phyloP scores from a whole-genome alignment of 2,329 filamentous ascomycete species.

The Leptoxyphium fumago region DNA sequence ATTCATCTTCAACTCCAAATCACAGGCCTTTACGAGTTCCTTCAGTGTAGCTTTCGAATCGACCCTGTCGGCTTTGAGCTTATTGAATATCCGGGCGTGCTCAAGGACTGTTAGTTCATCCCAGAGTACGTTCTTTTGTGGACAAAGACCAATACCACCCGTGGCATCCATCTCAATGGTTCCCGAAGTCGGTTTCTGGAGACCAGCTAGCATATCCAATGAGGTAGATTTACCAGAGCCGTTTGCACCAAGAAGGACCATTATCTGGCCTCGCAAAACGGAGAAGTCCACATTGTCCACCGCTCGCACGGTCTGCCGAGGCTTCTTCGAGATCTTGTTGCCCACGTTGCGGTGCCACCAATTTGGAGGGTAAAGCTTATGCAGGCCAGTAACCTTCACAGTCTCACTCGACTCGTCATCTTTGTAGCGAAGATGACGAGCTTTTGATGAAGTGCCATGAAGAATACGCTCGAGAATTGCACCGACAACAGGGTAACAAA shows the following conservation, averaged over 20 bases:
- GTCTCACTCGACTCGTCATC: conserved; percentile 6
- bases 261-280: conserved; percentile 60
- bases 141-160: conserved; percentile 69
- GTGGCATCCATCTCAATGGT: conserved; percentile 60
- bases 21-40: conserved; percentile 52
- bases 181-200: conserved; percentile 60
- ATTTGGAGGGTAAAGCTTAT: conserved; percentile 61
- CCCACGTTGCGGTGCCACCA: conserved; percentile 33
- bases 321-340: conserved; percentile 29
- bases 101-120: conserved; percentile 72
- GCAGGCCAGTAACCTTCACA: conserved; percentile 57
- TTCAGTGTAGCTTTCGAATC: conserved; percentile 45
- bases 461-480: conserved; percentile 56
- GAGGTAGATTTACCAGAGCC: conserved; percentile 83
- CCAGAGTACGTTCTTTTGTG: conserved; percentile 88
- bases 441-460: conserved; percentile 55
- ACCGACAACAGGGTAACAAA: conserved; percentile 61
- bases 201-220: conserved; percentile 68
- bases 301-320: conserved; percentile 54
- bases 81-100: conserved; percentile 69
- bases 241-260: conserved; percentile 73
- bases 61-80: conserved; percentile 49
- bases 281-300: conserved; percentile 56
- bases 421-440: conserved; percentile 27
- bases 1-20: conserved; percentile 56